Conservation (phyloP, 1,284 basidiomycete species). For the Trichosporon sp. region DNA sequence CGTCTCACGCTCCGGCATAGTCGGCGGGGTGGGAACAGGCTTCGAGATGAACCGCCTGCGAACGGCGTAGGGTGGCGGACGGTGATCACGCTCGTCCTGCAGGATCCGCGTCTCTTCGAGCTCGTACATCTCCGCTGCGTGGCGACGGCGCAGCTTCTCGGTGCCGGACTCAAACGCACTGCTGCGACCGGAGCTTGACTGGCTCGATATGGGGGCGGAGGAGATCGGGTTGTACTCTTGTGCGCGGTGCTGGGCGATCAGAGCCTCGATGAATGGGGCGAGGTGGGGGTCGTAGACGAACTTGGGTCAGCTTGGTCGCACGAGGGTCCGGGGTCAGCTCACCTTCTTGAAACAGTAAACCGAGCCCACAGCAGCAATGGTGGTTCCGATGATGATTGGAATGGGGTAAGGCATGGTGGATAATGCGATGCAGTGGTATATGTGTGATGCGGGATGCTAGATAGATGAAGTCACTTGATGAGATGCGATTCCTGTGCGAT, state of each 20-base stretch:
- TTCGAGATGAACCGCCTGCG: not conserved
- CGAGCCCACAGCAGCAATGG: conserved; percentile 39
- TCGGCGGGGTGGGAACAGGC: not conserved
- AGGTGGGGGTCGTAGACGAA: conserved; percentile 46
- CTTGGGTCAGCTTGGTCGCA: conserved; percentile 17
- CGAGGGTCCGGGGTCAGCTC: conserved; percentile 17
- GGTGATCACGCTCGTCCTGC: conserved; percentile 2
- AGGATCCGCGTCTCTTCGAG: conserved; percentile 16
- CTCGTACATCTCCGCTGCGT: conserved; percentile 15
- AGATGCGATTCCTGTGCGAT: not conserved
- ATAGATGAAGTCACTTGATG: not conserved
- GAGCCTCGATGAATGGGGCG: conserved; percentile 37
- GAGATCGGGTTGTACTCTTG: conserved; percentile 7
- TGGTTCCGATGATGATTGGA: conserved; percentile 36
- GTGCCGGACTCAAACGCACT: not conserved
- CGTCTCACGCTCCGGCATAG: not conserved
- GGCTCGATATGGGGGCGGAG: not conserved
- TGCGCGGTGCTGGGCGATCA: conserved; percentile 26
- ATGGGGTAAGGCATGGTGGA: conserved; percentile 35
- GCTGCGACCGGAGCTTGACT: conserved; percentile 9
- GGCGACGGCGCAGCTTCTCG: conserved; percentile 11
- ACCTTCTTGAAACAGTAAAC: conserved; percentile 47
- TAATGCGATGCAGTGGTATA: not conserved
- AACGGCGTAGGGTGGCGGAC: not conserved
- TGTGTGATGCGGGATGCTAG: no score